Percentiles rank a stretch among this genome's conserved stretches.
These are phyloP conservation scores for Ceratobasidium sp. DNA, from an alignment of 1,284 basidiomycete genomes.

Conservation along the genomic window DNA sequence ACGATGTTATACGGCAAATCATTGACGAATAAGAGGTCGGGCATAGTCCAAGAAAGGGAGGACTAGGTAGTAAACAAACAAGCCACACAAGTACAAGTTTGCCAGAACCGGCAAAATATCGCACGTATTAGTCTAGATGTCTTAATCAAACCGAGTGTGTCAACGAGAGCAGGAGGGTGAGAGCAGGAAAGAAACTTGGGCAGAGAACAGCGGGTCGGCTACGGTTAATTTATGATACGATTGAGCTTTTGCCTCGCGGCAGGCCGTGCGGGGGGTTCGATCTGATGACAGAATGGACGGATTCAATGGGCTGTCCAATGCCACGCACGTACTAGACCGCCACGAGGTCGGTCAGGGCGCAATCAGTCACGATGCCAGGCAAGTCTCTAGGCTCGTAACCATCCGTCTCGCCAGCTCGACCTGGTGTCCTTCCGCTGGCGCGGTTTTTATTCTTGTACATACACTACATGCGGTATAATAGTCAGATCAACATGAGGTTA, in stretches of 20 bases:
- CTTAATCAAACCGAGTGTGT: background rate
- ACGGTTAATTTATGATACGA: slow-evolving; percentile 24
- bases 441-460: too few relatives aligned
- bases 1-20: slow-evolving; percentile 31
- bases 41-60: slow-evolving; percentile 10
- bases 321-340: slow-evolving; percentile 14
- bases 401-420: too few relatives aligned
- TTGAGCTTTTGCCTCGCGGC: slow-evolving; percentile 19
- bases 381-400: too few relatives aligned
- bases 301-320: background rate
- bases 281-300: slow-evolving; percentile 4
- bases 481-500: too few relatives aligned
- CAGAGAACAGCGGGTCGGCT: background rate
- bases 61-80: too few relatives aligned
- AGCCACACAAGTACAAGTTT: background rate
- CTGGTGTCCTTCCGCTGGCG: too few relatives aligned
- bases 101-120: background rate
- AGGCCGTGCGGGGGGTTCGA: background rate
- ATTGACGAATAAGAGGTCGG: slow-evolving; percentile 39
- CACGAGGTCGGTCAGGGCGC: slow-evolving; percentile 30
- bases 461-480: too few relatives aligned
- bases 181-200: background rate
- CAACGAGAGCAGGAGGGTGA: background rate
- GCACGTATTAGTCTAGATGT: background rate
- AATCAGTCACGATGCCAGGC: background rate